Base-by-base conservation (phyloP, 1,284 basidiomycete species). In the Baeospora myosura region DNA sequence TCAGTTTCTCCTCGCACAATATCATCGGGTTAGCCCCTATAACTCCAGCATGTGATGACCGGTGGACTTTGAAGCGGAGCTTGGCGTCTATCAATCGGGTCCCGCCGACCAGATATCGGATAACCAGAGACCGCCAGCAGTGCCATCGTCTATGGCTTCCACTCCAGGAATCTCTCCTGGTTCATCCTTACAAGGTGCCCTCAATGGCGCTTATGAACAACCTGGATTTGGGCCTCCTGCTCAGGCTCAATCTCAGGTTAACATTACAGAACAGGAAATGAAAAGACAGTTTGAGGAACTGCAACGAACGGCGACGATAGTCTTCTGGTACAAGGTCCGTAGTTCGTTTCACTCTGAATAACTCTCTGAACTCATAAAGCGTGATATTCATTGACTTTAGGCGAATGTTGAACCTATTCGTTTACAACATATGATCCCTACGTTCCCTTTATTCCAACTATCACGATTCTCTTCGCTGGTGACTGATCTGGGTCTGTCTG, bases 241-340 rank as follows among this genome's bases (percentile, higher is more conserved):
- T 17, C 7, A 33, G 8, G 8, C 8, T 7, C 32, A 7, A 8
- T 18, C 32, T 17, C 12, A 11, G 7, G 16, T 8, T 17, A 8
- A 8, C 26, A 33, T 7, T 17, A 18, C 32, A 14, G 38, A 40
- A 12, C 23, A 29, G 38, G 38, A 40, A 20, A 65, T 66, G 53
- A 60, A 62, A 42, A 52, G 58, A 31, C 65, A 68, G 35, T 47
- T 66, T 23, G 63, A 66, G 31, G 65, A 64, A 38, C 63, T 64
- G 43, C 65, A 63, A 37, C 57, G 68, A 22, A 74, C 77, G 5
- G 67, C 80, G 5, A 81, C 76, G 1, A 66, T 82, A 43, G 71
- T 82, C 32, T 73, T 81, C 44, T 82, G 80, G 79, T 78, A 80
- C 60, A 74, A 77, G 63, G 76, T 76, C 47, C 52, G 61, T 49